Percentiles rank a stretch among this genome's conserved stretches.
Conservation (phyloP, 202 grass and related monocot genomes). For the Saccharum hybrid region DNA sequence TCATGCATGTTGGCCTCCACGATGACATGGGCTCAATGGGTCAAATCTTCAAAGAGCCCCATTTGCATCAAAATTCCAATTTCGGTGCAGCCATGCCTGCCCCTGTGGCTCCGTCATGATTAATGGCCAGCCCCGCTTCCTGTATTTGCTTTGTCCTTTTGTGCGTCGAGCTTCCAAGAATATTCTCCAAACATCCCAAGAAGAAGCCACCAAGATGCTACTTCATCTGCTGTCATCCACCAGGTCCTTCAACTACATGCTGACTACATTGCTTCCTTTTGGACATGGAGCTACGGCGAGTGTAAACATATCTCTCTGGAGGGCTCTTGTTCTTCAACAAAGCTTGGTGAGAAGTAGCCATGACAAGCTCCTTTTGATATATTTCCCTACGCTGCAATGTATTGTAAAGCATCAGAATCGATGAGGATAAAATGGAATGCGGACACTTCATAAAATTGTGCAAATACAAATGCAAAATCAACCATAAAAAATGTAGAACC, state of each 20-base stretch:
- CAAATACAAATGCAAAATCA: slow-evolving; percentile 26
- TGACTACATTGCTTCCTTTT: slow-evolving; percentile 68
- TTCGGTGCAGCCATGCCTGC: slow-evolving; percentile 12
- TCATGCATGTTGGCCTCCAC: slow-evolving; percentile 30
- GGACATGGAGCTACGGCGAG: slow-evolving; percentile 66
- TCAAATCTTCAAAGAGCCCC: slow-evolving; percentile 36
- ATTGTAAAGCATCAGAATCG: slow-evolving; percentile 34
- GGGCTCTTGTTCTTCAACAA: slow-evolving; percentile 76
- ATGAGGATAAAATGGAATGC: slow-evolving; percentile 8
- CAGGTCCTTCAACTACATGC: slow-evolving; percentile 66
- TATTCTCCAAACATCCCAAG: slow-evolving; percentile 31
- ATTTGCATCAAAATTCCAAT: slow-evolving; percentile 22
- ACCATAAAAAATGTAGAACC: slow-evolving; percentile 36
- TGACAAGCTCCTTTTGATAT: slow-evolving; percentile 61
- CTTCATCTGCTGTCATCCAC: slow-evolving; percentile 58
- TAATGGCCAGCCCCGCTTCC: slow-evolving; percentile 50
- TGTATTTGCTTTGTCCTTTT: slow-evolving; percentile 35
- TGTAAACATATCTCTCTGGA: slow-evolving; percentile 87
- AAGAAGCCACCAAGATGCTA: slow-evolving; percentile 9
- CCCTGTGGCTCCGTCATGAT: slow-evolving; percentile 29
- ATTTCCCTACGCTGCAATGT: slow-evolving; percentile 53
- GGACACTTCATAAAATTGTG: slow-evolving; percentile 1
- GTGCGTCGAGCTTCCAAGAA: slow-evolving; percentile 29
- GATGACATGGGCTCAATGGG: slow-evolving; percentile 24
- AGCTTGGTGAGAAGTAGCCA: slow-evolving; percentile 63